phyloP scores from a whole-genome alignment of 768 basidiomycete species.

The Strobilomyces confusus region DNA sequence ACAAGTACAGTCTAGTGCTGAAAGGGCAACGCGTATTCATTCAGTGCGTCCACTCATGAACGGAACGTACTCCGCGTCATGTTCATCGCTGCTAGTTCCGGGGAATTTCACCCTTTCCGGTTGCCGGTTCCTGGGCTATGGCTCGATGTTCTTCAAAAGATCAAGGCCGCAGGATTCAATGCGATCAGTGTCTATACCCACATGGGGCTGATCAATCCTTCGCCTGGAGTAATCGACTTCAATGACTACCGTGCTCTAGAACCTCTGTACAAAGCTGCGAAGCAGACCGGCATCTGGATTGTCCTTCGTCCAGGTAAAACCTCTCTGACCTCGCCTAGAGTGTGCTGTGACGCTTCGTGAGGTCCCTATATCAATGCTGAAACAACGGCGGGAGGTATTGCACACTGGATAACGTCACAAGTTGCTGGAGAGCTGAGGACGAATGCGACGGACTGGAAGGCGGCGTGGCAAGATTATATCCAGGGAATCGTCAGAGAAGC shows the following conservation, averaged over 20 bases:
- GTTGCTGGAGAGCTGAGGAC: constrained; percentile 68
- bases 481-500: constrained; percentile 59
- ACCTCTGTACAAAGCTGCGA: constrained; percentile 72
- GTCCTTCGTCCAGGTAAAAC: constrained; percentile 71
- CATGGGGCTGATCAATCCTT: constrained; percentile 75
- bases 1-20: constrained; percentile 68
- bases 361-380: constrained; percentile 69
- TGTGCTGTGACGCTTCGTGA: constrained; percentile 7
- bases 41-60: constrained; percentile 44
- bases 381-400: constrained; percentile 71
- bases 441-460: constrained; percentile 60
- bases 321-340: neutral
- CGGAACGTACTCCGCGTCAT: neutral
- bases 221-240: constrained; percentile 72
- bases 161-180: constrained; percentile 79
- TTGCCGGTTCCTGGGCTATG: constrained; percentile 76
- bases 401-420: constrained; percentile 66
- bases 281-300: constrained; percentile 70
- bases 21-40: constrained; percentile 69
- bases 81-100: constrained; percentile 47
- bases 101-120: constrained; percentile 83
- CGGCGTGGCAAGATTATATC: constrained; percentile 72
- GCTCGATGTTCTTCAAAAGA: constrained; percentile 78
- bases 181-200: constrained; percentile 75
- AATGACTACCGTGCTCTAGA: constrained; percentile 62